Conservation (phyloP, 192 early-diverging fungal species). For the Phycomyces nitens region DNA sequence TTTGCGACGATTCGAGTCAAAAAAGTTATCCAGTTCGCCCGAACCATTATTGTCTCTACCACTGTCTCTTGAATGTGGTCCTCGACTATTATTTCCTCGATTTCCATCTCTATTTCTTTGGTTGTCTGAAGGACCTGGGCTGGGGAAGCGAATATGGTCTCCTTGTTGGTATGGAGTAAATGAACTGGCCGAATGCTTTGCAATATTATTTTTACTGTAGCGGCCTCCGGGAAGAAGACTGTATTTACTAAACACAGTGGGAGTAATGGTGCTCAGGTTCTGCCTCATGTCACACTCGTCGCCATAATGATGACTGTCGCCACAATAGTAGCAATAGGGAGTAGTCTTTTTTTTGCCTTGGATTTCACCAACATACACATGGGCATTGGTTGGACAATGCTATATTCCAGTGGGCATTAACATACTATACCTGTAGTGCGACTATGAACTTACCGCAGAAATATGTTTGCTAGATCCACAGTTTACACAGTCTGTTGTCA, state of each 20-base stretch:
- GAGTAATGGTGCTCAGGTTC: no score
- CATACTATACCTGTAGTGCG: not conserved
- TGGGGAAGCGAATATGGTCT: not conserved
- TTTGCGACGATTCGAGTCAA: no score
- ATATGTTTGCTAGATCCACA: not conserved
- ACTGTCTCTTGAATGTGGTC: not conserved
- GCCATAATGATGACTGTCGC: not conserved
- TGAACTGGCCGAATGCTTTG: not conserved
- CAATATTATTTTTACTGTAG: not conserved
- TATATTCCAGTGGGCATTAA: not conserved
- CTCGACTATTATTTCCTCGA: not conserved
- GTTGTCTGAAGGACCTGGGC: not conserved
- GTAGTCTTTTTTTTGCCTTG: not conserved
- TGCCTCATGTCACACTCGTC: not conserved
- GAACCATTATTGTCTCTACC: not conserved
- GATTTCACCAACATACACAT: not conserved
- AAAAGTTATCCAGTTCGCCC: no score
- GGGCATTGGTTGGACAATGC: not conserved
- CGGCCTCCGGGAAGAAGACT: not conserved
- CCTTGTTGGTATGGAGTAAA: not conserved
- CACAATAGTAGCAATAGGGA: slow-evolving; percentile 2
- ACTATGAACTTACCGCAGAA: not conserved
- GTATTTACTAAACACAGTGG: slow-evolving; percentile 7
- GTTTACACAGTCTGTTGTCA: not conserved
- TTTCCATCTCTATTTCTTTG: not conserved